These are phyloP conservation scores for Suillus placidus DNA, from an alignment of 768 basidiomycete genomes.

Conservation along the genomic window DNA sequence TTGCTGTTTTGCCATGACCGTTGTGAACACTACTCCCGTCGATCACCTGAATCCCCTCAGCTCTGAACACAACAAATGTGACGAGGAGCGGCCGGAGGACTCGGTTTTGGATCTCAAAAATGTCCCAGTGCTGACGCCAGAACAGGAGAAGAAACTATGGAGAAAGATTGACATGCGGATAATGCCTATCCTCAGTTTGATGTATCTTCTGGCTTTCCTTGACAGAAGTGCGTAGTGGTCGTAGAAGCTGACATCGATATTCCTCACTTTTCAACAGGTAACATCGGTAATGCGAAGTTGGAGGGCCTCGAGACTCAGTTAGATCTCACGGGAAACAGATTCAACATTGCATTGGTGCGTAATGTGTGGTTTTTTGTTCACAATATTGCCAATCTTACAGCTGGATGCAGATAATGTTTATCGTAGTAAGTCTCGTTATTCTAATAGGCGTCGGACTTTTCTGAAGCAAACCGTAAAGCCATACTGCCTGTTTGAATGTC, in stretches of 20 bases:
- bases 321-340: constrained; percentile 55
- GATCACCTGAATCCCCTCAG: neutral
- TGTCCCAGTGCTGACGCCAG: constrained; percentile 32
- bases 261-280: neutral
- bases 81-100: neutral
- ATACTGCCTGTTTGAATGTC: constrained; percentile 55
- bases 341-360: constrained; percentile 62
- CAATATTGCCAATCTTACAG: neutral
- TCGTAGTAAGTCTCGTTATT: constrained; percentile 47
- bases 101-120: neutral
- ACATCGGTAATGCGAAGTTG: constrained; percentile 58
- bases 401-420: constrained; percentile 58
- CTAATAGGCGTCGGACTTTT: neutral
- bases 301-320: constrained; percentile 61
- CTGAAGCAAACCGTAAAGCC: neutral
- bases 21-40: neutral
- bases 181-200: constrained; percentile 57
- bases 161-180: constrained; percentile 58
- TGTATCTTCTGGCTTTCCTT: constrained; percentile 65
- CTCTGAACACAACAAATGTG: neutral
- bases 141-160: constrained; percentile 55
- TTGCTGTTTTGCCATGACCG: neutral
- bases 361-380: constrained; percentile 31
- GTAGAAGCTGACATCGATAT: neutral
- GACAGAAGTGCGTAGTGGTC: constrained; percentile 49